Evolutionary conservation across 345 rosid species (phyloP).

Genomic region (Salix udensis): DNA sequence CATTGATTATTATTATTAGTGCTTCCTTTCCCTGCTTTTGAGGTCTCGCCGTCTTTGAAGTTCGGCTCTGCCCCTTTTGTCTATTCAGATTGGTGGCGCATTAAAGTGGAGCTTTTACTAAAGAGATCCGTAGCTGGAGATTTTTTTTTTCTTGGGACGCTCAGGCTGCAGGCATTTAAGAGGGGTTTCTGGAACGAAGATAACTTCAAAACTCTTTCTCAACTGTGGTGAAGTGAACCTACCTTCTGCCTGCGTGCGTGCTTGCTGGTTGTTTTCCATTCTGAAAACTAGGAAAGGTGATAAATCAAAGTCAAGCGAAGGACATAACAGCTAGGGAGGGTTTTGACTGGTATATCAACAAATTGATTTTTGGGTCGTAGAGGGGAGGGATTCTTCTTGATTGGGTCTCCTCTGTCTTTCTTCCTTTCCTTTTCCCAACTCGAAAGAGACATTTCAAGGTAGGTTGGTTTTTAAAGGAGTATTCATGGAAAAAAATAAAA

Average conservation of each 20-base stretch:
- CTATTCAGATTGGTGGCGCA: conserved; percentile 24
- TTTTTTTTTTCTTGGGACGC: neutral
- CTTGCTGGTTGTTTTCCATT: conserved; percentile 2
- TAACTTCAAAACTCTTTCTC: conserved; percentile 9
- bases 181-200: conserved; percentile 21
- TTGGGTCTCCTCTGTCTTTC: conserved; percentile 3
- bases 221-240: neutral
- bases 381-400: conserved; percentile 1
- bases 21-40: conserved; percentile 21
- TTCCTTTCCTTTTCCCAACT: neutral
- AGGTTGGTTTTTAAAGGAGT: conserved; percentile 2
- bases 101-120: conserved; percentile 9
- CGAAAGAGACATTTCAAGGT: conserved; percentile 14
- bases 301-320: conserved; percentile 17
- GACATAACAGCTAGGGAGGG: neutral
- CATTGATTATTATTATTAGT: neutral
- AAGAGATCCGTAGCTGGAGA: conserved; percentile 4
- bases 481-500: neutral
- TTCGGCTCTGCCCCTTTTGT: conserved; percentile 16
- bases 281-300: conserved; percentile 14
- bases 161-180: conserved; percentile 25
- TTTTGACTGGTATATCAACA: neutral
- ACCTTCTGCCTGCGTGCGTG: neutral
- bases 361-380: neutral
- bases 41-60: conserved; percentile 27